These are phyloP conservation scores for Mayamaea pseudoterrestris DNA, from an alignment of 108 stramenopile genomes.

Conservation along the genomic window DNA sequence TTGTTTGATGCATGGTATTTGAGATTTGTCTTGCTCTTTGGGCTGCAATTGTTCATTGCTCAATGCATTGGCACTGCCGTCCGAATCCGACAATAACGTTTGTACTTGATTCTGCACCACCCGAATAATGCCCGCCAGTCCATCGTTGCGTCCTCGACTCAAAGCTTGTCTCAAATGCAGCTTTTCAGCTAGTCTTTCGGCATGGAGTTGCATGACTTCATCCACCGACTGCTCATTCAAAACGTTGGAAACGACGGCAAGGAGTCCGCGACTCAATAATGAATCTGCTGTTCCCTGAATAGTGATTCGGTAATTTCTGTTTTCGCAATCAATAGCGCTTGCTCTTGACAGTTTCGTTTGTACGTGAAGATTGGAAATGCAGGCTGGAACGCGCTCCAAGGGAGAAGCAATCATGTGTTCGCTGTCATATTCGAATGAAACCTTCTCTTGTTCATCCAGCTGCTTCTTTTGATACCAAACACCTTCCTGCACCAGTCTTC, in stretches of 20 bases:
- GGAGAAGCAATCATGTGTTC: too few species aligned
- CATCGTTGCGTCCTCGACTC: constrained; percentile 69
- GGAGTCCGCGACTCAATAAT: constrained; percentile 54
- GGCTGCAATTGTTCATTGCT: not conserved
- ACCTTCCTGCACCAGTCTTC: too few species aligned
- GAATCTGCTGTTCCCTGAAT: constrained; percentile 60
- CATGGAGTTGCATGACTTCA: constrained; percentile 38
- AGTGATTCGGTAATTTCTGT: constrained; percentile 13
- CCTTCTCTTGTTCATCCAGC: too few species aligned
- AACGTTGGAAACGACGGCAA: constrained; percentile 26
- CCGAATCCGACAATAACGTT: not conserved
- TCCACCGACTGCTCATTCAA: constrained; percentile 16
- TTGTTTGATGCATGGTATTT: not conserved
- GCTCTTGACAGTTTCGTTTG: not conserved
- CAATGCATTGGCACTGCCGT: not conserved
- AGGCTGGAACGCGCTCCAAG: constrained; percentile 60
- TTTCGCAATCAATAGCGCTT: not conserved
- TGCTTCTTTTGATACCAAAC: too few species aligned
- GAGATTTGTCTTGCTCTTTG: not conserved
- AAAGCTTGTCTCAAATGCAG: constrained; percentile 44
- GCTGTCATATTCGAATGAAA: too few species aligned
- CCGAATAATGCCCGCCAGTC: constrained; percentile 59
- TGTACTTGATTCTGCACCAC: constrained; percentile 50
- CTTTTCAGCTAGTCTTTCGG: constrained; percentile 28
- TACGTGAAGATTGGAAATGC: constrained; percentile 61